Conservation (phyloP, 257 asterid species). For the Lantana camara region DNA sequence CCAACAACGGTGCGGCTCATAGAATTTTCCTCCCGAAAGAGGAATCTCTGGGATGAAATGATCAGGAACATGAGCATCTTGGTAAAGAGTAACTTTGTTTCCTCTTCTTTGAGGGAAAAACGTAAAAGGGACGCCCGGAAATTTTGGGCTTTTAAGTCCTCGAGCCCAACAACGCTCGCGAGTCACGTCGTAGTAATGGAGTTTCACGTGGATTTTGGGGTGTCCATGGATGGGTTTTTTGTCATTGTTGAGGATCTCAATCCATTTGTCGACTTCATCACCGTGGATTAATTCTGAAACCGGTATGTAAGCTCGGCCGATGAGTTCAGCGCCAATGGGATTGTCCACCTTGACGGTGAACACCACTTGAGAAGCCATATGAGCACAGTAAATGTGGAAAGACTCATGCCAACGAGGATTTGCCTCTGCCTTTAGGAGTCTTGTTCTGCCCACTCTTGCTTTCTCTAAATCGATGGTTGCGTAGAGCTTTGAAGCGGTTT, state of each 20-base stretch:
- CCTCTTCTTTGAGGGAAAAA: slow-evolving; percentile 57
- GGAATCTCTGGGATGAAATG: slow-evolving; percentile 60
- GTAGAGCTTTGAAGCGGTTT: slow-evolving; percentile 47
- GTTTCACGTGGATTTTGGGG: slow-evolving; percentile 48
- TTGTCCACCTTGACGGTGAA: slow-evolving; percentile 47
- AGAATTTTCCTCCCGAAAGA: slow-evolving; percentile 54
- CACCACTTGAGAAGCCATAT: slow-evolving; percentile 40
- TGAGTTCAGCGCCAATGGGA: slow-evolving; percentile 46
- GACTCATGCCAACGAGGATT: slow-evolving; percentile 53
- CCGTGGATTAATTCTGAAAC: slow-evolving; percentile 29
- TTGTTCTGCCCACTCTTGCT: slow-evolving; percentile 64
- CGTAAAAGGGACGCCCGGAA: slow-evolving; percentile 66
- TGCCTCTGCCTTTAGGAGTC: slow-evolving; percentile 30
- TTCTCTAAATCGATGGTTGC: slow-evolving; percentile 63
- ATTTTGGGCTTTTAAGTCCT: slow-evolving; percentile 45
- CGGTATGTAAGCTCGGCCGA: slow-evolving; percentile 46
- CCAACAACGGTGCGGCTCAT: slow-evolving; percentile 74
- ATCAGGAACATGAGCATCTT: slow-evolving; percentile 69
- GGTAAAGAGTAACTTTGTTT: slow-evolving; percentile 62
- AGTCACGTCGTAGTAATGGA: slow-evolving; percentile 47
- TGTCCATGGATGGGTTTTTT: slow-evolving; percentile 36
- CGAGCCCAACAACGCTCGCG: slow-evolving; percentile 44
- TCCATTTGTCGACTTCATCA: slow-evolving; percentile 48
- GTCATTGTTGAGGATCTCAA: slow-evolving; percentile 29
- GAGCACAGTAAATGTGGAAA: slow-evolving; percentile 59